These are phyloP conservation scores for Eimeria necatrix DNA, from an alignment of 169 alveolate genomes.

Conservation along the genomic window DNA sequence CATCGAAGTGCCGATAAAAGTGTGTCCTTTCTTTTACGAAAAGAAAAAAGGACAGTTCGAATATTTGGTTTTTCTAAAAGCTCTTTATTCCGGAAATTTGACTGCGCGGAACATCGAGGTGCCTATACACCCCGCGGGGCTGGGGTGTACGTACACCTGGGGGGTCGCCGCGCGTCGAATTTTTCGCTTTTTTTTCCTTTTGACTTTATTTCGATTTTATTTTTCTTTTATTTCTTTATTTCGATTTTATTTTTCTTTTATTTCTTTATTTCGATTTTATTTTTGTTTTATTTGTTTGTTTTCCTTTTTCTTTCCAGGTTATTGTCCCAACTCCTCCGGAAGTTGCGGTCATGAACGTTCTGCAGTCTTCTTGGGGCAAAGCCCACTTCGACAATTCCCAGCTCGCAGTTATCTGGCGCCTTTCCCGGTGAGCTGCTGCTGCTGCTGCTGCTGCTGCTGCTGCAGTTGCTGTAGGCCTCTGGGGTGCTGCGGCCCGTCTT, in stretches of 20 bases:
- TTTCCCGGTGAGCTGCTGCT: slow-evolving; percentile 39
- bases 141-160: no score
- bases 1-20: background rate
- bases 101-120: slow-evolving; percentile 69
- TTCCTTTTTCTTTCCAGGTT: slow-evolving; percentile 20
- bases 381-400: slow-evolving; percentile 51
- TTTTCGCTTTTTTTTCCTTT: no score
- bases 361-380: slow-evolving; percentile 50
- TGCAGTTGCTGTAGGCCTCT: no score
- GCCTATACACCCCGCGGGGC: background rate
- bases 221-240: no score
- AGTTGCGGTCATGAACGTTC: slow-evolving; percentile 9
- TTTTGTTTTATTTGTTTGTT: background rate
- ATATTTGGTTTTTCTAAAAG: slow-evolving; percentile 56
- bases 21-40: slow-evolving; percentile 65
- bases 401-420: slow-evolving; percentile 69
- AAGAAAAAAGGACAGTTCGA: slow-evolving; percentile 46
- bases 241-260: no score
- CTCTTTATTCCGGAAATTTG: background rate
- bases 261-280: background rate
- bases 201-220: no score
- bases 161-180: no score
- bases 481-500: no score
- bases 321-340: slow-evolving; percentile 70
- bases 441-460: no score